Evolutionary conservation across 305 asterid genomes (phyloP), one percentile per base, ranked within the genome.

Genomic region (Salvia sclarea): DNA sequence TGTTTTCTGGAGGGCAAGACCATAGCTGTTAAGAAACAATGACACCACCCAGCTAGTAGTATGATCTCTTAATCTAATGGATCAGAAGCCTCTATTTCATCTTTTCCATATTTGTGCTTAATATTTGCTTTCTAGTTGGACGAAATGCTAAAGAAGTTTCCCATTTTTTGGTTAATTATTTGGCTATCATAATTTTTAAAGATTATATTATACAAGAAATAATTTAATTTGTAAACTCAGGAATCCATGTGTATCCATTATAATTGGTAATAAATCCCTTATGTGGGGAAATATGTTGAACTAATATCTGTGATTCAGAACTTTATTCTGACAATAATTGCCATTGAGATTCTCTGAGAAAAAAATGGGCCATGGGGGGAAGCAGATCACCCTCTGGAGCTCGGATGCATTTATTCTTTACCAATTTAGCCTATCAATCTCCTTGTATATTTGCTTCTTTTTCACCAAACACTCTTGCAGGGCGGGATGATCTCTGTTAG

Each of bases 401-500:
- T 47, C 16, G 22, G 69, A 43, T 59, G 35, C 13, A 20, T 64
- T 61, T 43, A 47, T 53, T 69, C 22, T 8, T 48, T 35, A 43
- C 66, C 17, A 20, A 68, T 48, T 71, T 63, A 40, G 47, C 73
- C 62, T 25, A 16, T 64, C 67, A 43, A 21, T 66, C 54, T 48
- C 17, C 41, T 58, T n/a, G 30, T 53, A 22, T 54, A 20, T 56
- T 30, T 67, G 41, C 21, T 35, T 20, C 65, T 48, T 74, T 57
- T 25, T 49, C 76, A 65, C 49, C 79, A 76, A 66, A 73, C 54
- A 59, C 61, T 33, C 49, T 64, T 59, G 69, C 77, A 60, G 66
- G 85, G 74, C 69, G 74, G 67, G 44, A 53, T 72, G 38, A 67
- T 38, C 14, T 61, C 83, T 38, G 75, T 81, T 55, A 74, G 78